Conservation (phyloP, 1,284 basidiomycete species). For the Cutaneotrichosporon mucoides region DNA sequence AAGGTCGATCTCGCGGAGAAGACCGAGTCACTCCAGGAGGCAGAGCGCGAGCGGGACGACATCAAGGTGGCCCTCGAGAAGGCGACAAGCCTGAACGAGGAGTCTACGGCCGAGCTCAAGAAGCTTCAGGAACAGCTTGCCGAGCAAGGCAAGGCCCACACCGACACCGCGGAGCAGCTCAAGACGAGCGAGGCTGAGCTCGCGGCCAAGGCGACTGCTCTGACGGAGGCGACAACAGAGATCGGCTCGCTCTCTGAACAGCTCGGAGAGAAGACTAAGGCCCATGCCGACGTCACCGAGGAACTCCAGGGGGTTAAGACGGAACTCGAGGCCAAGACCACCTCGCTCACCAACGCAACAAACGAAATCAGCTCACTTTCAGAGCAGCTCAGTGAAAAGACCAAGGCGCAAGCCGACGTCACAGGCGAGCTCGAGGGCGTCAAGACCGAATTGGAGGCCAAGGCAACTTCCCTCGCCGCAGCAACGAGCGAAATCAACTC, state of each 20-base stretch:
- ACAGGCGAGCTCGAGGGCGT: constrained; percentile 3
- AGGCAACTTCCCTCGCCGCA: background rate
- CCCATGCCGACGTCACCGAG: constrained; percentile 1
- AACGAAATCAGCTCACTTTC: background rate
- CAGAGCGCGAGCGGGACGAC: background rate
- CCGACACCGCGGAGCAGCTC: background rate
- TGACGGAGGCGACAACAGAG: constrained; percentile 2
- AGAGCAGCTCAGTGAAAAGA: constrained; percentile 5
- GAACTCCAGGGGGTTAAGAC: constrained; percentile 1
- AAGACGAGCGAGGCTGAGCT: constrained; percentile 1
- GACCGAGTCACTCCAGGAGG: background rate
- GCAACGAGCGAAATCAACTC: constrained; percentile 16
- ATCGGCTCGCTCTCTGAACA: background rate
- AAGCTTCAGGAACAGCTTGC: background rate
- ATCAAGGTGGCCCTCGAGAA: constrained; percentile 7
- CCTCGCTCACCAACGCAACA: background rate
- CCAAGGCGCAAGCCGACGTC: constrained; percentile 4
- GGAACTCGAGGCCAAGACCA: constrained; percentile 3
- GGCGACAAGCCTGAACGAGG: background rate
- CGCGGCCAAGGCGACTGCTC: background rate
- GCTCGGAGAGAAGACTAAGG: background rate
- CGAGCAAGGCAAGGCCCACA: constrained; percentile 7
- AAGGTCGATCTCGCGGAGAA: constrained; percentile 4
- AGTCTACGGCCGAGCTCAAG: constrained; percentile 1
- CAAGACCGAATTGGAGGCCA: constrained; percentile 3